Evolutionary conservation across 306 rosid species (phyloP).

Genomic region (Quercus bicolor): DNA sequence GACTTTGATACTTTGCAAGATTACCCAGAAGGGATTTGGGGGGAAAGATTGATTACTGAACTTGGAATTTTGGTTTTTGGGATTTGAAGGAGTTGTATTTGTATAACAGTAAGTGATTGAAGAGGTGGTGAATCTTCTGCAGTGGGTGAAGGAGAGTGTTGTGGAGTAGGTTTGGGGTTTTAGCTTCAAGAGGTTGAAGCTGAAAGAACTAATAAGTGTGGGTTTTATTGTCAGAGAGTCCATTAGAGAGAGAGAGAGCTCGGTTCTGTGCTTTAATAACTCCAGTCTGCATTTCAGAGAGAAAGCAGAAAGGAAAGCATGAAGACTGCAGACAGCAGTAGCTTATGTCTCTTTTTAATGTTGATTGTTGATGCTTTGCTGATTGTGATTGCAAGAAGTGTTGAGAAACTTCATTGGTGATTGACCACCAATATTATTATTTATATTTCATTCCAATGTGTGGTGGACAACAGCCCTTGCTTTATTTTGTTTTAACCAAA

Average conservation of each 20-base stretch:
- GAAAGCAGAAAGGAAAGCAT: neutral
- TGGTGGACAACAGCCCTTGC: neutral
- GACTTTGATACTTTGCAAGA: slow-evolving; percentile 29
- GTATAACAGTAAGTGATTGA: slow-evolving; percentile 10
- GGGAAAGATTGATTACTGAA: neutral
- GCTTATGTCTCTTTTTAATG: neutral
- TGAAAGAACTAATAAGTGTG: slow-evolving; percentile 18
- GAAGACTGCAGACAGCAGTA: neutral
- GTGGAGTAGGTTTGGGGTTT: slow-evolving; percentile 4
- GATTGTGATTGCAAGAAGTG: neutral
- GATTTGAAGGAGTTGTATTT: neutral
- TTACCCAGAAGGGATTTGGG: slow-evolving; percentile 22
- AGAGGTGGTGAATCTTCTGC: slow-evolving; percentile 8
- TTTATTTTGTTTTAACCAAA: neutral
- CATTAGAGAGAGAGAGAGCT: slow-evolving; percentile 29
- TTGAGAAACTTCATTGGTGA: neutral
- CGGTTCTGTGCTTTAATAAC: slow-evolving; percentile 9
- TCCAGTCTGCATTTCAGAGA: slow-evolving; percentile 54
- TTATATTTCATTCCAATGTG: neutral
- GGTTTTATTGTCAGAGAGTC: slow-evolving; percentile 40
- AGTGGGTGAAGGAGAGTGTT: slow-evolving; percentile 2
- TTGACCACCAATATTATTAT: neutral
- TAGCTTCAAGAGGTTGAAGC: neutral
- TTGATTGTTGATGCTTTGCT: too few relatives aligned
- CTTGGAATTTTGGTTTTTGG: slow-evolving; percentile 15